These are phyloP conservation scores for Scheffersomyces titani DNA, from an alignment of 1,139 yeast genomes.

Conservation along the genomic window DNA sequence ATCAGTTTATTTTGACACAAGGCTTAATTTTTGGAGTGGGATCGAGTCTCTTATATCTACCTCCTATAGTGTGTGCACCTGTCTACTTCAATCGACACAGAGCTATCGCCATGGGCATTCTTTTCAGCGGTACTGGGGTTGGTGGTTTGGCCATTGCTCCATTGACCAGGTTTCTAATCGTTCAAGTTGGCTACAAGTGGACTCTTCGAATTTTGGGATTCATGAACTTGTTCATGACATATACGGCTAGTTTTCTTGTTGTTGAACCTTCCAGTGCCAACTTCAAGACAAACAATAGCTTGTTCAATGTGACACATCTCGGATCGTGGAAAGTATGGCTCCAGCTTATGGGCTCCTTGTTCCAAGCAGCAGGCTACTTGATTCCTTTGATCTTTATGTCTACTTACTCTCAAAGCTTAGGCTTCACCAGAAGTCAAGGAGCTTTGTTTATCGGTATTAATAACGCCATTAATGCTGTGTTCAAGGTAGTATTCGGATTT, in stretches of 20 bases:
- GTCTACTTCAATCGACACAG: slow-evolving; percentile 35
- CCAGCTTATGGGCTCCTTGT: slow-evolving; percentile 31
- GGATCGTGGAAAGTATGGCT: slow-evolving; percentile 22
- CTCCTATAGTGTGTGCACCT: slow-evolving; percentile 45
- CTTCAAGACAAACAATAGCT: background rate
- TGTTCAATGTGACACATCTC: slow-evolving; percentile 16
- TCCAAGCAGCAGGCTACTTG: slow-evolving; percentile 44
- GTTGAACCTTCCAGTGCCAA: slow-evolving; percentile 4
- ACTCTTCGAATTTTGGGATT: slow-evolving; percentile 36
- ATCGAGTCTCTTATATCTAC: slow-evolving; percentile 34
- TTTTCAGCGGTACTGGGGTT: slow-evolving; percentile 44
- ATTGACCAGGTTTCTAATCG: slow-evolving; percentile 27
- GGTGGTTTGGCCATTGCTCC: slow-evolving; percentile 44
- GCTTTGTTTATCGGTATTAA: slow-evolving; percentile 45
- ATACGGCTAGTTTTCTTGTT: slow-evolving; percentile 21
- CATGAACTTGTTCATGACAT: slow-evolving; percentile 18
- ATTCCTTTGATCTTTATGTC: slow-evolving; percentile 45
- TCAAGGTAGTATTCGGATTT: slow-evolving; percentile 37
- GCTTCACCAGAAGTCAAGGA: slow-evolving; percentile 34
- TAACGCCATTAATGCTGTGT: slow-evolving; percentile 41
- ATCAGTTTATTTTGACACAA: slow-evolving; percentile 37
- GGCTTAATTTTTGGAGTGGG: slow-evolving; percentile 42
- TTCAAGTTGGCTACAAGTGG: slow-evolving; percentile 40
- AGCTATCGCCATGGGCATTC: slow-evolving; percentile 43
- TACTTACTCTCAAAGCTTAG: slow-evolving; percentile 36